Evolutionary conservation across 139 green algal genomes (phyloP).

Genomic region (Axilococcus clingmanii): DNA sequence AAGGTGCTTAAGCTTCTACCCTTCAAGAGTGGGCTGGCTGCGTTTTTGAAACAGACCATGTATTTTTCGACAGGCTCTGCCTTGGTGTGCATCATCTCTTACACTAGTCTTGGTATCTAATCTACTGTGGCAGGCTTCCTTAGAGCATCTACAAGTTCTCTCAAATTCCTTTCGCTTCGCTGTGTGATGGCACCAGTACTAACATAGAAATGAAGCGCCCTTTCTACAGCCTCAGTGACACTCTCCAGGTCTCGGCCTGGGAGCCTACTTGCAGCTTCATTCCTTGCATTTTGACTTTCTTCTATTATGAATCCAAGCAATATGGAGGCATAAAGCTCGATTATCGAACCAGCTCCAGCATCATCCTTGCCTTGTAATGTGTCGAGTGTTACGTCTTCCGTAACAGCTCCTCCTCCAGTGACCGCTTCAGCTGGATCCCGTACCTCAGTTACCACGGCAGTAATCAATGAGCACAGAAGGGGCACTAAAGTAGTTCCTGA

Average conservation of each 20-base stretch:
- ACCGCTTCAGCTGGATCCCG: neutral
- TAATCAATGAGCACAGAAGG: neutral
- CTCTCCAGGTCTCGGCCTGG: constrained; percentile 27
- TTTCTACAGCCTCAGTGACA: constrained; percentile 28
- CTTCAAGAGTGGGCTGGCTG: no score
- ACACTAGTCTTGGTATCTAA: no score
- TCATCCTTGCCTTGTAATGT: constrained; percentile 15
- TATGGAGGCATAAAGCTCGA: constrained; percentile 58
- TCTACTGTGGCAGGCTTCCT: no score
- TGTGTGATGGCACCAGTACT: constrained; percentile 21
- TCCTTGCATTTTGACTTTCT: constrained; percentile 1
- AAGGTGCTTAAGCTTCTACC: no score
- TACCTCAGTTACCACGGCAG: neutral
- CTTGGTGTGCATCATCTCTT: no score
- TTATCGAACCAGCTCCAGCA: constrained; percentile 38
- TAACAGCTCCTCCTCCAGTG: neutral
- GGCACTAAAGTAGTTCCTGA: neutral
- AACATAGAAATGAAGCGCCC: constrained; percentile 58
- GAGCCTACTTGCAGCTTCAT: constrained; percentile 21
- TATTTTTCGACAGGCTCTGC: no score
- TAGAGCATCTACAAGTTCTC: no score
- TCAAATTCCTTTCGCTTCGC: constrained; percentile 13
- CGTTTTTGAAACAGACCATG: neutral
- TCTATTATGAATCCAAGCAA: constrained; percentile 62
- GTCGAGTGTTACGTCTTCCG: constrained; percentile 26